phyloP scores from a whole-genome alignment of 805 yeast species.

The Clavispora santaluciae region DNA sequence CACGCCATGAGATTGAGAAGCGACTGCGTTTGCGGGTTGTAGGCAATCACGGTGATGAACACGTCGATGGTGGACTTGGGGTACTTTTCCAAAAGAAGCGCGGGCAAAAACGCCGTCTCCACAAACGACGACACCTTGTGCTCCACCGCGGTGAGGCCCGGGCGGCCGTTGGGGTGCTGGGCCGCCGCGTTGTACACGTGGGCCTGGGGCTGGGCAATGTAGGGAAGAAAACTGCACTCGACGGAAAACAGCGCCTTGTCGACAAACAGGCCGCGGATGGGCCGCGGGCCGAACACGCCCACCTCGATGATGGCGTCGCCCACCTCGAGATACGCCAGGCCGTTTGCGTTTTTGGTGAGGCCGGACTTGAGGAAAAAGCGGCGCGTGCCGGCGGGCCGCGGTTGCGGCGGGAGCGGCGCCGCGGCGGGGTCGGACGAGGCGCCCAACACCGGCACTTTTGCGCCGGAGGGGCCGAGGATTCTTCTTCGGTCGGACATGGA shows the following conservation, averaged over 20 bases:
- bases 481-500: slow-evolving; percentile 64
- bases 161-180: slow-evolving; percentile 20
- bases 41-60: slow-evolving; percentile 62
- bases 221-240: slow-evolving; percentile 50
- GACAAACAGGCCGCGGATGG: slow-evolving; percentile 68
- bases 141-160: slow-evolving; percentile 36
- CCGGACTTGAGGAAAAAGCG: slow-evolving; percentile 59
- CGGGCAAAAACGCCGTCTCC: slow-evolving; percentile 46
- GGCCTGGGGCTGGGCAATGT: slow-evolving; percentile 38
- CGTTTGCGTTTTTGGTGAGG: slow-evolving; percentile 65
- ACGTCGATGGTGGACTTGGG: slow-evolving; percentile 89
- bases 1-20: slow-evolving; percentile 43
- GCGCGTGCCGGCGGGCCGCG: slow-evolving; percentile 5
- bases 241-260: slow-evolving; percentile 65
- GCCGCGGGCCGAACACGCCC: slow-evolving; percentile 85
- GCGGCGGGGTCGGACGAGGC: slow-evolving; percentile 3
- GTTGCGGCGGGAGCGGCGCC: slow-evolving; percentile 2
- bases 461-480: slow-evolving; percentile 75
- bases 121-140: slow-evolving; percentile 49
- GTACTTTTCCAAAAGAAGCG: slow-evolving; percentile 62
- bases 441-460: slow-evolving; percentile 33
- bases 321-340: slow-evolving; percentile 75
- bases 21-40: slow-evolving; percentile 20
- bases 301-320: slow-evolving; percentile 60
- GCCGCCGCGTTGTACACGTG: slow-evolving; percentile 22